Evolutionary conservation across 805 yeast species (phyloP).

Genomic region (Lipomyces orientalis): DNA sequence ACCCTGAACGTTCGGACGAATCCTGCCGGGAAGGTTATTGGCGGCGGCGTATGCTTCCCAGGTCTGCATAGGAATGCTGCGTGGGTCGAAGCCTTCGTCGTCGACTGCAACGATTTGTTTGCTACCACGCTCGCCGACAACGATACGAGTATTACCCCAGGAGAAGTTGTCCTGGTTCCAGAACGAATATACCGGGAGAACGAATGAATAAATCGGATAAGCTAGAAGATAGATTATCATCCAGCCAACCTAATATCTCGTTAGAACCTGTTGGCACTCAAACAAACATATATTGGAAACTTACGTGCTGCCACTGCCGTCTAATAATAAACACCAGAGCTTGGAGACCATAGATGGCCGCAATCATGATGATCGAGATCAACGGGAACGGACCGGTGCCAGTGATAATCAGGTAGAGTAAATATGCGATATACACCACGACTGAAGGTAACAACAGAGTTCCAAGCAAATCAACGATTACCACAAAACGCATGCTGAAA

Average conservation of each 20-base stretch:
- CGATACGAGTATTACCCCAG: conserved; percentile 69
- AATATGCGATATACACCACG: conserved; percentile 58
- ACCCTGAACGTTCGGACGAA: conserved; percentile 26
- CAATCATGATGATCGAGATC: conserved; percentile 62
- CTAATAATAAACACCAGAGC: conserved; percentile 59
- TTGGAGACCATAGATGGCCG: conserved; percentile 62
- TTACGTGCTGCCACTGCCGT: conserved; percentile 51
- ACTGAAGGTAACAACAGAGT: conserved; percentile 66
- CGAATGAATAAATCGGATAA: conserved; percentile 66
- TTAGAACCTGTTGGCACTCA: conserved; percentile 39
- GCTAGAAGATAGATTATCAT: conserved; percentile 63
- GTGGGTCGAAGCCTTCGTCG: conserved; percentile 48
- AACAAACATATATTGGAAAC: conserved; percentile 29
- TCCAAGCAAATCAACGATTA: conserved; percentile 62
- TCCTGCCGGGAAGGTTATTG: conserved; percentile 47
- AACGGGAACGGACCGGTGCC: conserved; percentile 57
- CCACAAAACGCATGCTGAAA: conserved; percentile 65
- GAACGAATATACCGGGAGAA: conserved; percentile 63
- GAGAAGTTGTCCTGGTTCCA: conserved; percentile 71
- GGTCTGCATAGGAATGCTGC: conserved; percentile 47
- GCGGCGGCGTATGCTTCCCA: conserved; percentile 49
- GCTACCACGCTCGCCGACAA: conserved; percentile 60
- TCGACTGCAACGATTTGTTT: conserved; percentile 50
- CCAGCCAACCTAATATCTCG: conserved; percentile 54
- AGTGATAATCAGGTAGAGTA: conserved; percentile 57